Evolutionary conservation across 192 early-diverging fungal genomes (phyloP).

Genomic region (Backusella sp.): DNA sequence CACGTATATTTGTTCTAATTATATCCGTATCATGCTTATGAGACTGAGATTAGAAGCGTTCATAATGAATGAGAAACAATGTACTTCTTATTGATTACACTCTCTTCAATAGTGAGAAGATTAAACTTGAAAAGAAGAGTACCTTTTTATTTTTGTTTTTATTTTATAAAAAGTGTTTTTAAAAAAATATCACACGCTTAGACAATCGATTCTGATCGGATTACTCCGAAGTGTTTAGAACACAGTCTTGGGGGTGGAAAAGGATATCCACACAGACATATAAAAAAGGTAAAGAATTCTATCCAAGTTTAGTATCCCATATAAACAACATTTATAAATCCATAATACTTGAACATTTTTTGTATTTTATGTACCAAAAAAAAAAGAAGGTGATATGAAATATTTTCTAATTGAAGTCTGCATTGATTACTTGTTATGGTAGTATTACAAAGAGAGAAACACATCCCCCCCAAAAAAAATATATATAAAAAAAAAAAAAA

Average conservation of each 20-base stretch:
- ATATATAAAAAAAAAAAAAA: neutral
- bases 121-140: neutral
- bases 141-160: neutral
- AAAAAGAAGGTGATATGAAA: neutral
- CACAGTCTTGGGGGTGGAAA: neutral
- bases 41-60: neutral
- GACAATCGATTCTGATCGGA: neutral
- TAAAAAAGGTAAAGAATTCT: neutral
- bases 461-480: neutral
- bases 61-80: neutral
- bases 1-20: neutral
- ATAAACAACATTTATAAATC: neutral
- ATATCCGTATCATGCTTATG: neutral
- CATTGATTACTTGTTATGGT: neutral
- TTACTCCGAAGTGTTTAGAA: neutral
- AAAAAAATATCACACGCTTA: neutral
- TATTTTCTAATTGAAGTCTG: neutral
- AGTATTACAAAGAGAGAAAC: slow-evolving; percentile 5
- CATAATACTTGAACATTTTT: neutral
- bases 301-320: neutral
- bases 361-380: neutral
- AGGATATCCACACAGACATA: neutral
- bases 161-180: neutral
- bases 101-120: neutral
- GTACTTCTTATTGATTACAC: neutral